Base-by-base conservation (phyloP, 2,329 filamentous ascomycete genomes). In the Microcyclosporella mali region DNA sequence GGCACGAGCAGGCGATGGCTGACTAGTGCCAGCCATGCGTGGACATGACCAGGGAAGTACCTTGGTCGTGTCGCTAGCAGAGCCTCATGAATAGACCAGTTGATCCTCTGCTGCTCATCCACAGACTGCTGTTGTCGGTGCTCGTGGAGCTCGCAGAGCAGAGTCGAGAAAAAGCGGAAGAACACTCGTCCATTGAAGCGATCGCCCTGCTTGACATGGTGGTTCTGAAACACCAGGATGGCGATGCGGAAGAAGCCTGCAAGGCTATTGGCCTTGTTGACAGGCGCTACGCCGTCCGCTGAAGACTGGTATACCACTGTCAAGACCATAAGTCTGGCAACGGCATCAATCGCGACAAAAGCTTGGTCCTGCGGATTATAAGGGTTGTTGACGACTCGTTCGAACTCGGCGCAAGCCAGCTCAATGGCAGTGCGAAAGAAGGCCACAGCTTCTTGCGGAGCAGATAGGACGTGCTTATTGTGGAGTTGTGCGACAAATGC, bases 401-500 rank as follows among this genome's bases (percentile, higher is more conserved):
- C 90, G 56, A 85, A 94, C 38, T 82, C 81, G 28, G 79, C 78
- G 21, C 92, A 79, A 1, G 86, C 86, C 46, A 81, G 72, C 56
- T 97, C 89, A 49, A 95, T 78, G 49, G 86, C 86, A 16, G 83
- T 74, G 40, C 89, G 82, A 52, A 94, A 74, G 64, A 98, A 95
- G 15, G 83, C 61, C 37, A 84, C 79, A 10, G 90, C 80, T 53
- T 90, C 85, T 49, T 94, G 84, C 50, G 81, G 79, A 54, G 74
- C 80, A 40, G 78, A 78, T 59, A 97, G 78, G 14, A 92, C 72
- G 49, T 84, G 78, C 51, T 78, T 78, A 43, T 81, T 75, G 56
- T 90, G 84, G 59, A 97, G 71, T 64, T 97, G 90, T 56, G 84
- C 81, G 34, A 95, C 78, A 65, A 97, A 97, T 1, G 85, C 78